Percentiles rank a stretch among this genome's conserved stretches.
phyloP scores from a whole-genome alignment of 805 yeast genomes.

The Debaryomyces prosopidis region DNA sequence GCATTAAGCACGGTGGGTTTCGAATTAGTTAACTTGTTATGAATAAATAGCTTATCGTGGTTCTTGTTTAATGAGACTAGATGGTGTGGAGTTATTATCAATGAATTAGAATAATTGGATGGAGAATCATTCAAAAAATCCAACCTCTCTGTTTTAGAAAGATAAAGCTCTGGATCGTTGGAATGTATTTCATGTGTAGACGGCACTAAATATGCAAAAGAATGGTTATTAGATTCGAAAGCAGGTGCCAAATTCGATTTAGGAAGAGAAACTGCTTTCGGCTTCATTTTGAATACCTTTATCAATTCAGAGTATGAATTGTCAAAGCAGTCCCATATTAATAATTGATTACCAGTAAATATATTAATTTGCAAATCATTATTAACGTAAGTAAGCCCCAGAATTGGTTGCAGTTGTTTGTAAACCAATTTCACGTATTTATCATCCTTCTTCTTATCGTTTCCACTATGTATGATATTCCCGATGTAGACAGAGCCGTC shows the following conservation, averaged over 20 bases:
- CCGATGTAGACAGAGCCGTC: slow-evolving; percentile 31
- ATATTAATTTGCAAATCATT: slow-evolving; percentile 24
- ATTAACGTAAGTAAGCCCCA: slow-evolving; percentile 10
- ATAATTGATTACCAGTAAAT: slow-evolving; percentile 15
- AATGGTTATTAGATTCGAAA: slow-evolving; percentile 16
- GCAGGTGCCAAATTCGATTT: slow-evolving; percentile 1
- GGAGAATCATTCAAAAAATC: slow-evolving; percentile 6
- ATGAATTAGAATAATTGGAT: slow-evolving; percentile 5
- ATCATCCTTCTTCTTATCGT: slow-evolving; percentile 36
- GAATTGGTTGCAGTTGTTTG: slow-evolving; percentile 9
- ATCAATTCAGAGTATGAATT: slow-evolving; percentile 25
- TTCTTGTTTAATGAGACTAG: slow-evolving; percentile 19
- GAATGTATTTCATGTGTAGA: slow-evolving; percentile 19
- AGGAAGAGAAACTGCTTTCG: slow-evolving; percentile 8
- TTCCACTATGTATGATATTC: slow-evolving; percentile 22
- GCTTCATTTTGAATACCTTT: slow-evolving; percentile 26
- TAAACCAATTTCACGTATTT: slow-evolving; percentile 30
- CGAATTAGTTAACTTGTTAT: slow-evolving; percentile 29
- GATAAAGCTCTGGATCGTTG: slow-evolving; percentile 30
- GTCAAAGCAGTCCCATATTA: slow-evolving; percentile 38
- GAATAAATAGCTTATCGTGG: slow-evolving; percentile 19
- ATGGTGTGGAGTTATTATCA: slow-evolving; percentile 32
- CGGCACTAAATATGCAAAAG: slow-evolving; percentile 14
- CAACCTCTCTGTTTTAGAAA: slow-evolving; percentile 17
- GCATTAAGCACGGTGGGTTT: slow-evolving; percentile 2